phyloP scores from a whole-genome alignment of 257 asterid genomes.

The Craterostigma plantagineum region DNA sequence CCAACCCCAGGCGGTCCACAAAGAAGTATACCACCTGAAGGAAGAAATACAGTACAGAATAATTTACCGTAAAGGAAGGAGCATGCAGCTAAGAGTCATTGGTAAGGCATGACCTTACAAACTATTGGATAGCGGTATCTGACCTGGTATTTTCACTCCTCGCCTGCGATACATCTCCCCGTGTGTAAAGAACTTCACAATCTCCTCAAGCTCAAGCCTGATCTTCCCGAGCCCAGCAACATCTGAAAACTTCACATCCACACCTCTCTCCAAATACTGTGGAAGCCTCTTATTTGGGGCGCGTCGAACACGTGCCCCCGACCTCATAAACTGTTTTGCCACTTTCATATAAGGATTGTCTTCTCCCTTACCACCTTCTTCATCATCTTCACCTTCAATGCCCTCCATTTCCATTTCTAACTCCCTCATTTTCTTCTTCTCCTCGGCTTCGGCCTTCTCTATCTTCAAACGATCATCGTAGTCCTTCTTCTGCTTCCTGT shows the following conservation, averaged over 20 bases:
- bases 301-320: conserved; percentile 90
- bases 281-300: conserved; percentile 49
- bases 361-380: conserved; percentile 47
- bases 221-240: conserved; percentile 98
- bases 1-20: conserved; percentile 99
- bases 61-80: neutral
- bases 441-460: conserved; percentile 86
- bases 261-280: conserved; percentile 68
- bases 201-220: conserved; percentile 91
- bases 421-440: conserved; percentile 72
- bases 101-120: conserved; percentile 4
- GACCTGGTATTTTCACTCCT: conserved; percentile 92
- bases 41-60: neutral
- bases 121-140: conserved; percentile 9
- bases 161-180: conserved; percentile 94
- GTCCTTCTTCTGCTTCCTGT: conserved; percentile 77
- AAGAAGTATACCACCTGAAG: conserved; percentile 87
- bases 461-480: conserved; percentile 90
- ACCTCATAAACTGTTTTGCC: conserved; percentile 73
- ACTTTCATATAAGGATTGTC: conserved; percentile 57
- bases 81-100: too few species aligned
- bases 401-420: conserved; percentile 68
- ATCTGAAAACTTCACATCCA: conserved; percentile 83
- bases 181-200: conserved; percentile 94
- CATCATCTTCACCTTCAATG: conserved; percentile 40